Evolutionary conservation across 1,284 basidiomycete species (phyloP).

Genomic region (Cutaneotrichosporon sp.): DNA sequence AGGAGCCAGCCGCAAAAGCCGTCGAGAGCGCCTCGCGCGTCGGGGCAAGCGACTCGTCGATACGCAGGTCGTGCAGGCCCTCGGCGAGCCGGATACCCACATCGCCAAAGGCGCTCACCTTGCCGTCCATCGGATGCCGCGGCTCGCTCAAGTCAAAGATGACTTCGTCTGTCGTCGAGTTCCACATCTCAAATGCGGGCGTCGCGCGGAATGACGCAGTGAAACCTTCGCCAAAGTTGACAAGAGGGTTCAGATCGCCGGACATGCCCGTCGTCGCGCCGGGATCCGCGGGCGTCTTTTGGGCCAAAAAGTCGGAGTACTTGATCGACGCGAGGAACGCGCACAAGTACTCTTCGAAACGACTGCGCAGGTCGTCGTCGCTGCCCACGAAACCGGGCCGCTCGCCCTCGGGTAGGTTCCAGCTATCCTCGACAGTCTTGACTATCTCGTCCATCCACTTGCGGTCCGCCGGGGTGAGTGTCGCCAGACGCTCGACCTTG

Average conservation of each 20-base stretch:
- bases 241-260: constrained; percentile 46
- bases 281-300: not conserved
- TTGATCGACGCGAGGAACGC: constrained; percentile 63
- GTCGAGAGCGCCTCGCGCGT: constrained; percentile 77
- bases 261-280: not conserved
- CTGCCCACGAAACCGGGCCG: constrained; percentile 67
- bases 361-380: constrained; percentile 82
- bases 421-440: constrained; percentile 73
- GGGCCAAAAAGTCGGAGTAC: constrained; percentile 69
- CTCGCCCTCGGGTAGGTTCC: constrained; percentile 51
- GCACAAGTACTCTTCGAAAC: constrained; percentile 58
- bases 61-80: constrained; percentile 81
- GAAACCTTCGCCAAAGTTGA: constrained; percentile 79
- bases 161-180: constrained; percentile 75
- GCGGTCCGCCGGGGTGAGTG: constrained; percentile 83
- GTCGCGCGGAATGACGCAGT: constrained; percentile 76
- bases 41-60: constrained; percentile 83
- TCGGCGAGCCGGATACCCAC: constrained; percentile 77
- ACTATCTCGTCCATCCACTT: constrained; percentile 90
- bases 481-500: constrained; percentile 67
- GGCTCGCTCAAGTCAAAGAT: constrained; percentile 90
- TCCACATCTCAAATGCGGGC: constrained; percentile 79
- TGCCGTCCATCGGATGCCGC: constrained; percentile 80
- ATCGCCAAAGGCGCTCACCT: constrained; percentile 79
- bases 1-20: constrained; percentile 66